These are phyloP conservation scores for Zygotorulaspora chibaensis DNA, from an alignment of 805 yeast species.

Conservation along the genomic window DNA sequence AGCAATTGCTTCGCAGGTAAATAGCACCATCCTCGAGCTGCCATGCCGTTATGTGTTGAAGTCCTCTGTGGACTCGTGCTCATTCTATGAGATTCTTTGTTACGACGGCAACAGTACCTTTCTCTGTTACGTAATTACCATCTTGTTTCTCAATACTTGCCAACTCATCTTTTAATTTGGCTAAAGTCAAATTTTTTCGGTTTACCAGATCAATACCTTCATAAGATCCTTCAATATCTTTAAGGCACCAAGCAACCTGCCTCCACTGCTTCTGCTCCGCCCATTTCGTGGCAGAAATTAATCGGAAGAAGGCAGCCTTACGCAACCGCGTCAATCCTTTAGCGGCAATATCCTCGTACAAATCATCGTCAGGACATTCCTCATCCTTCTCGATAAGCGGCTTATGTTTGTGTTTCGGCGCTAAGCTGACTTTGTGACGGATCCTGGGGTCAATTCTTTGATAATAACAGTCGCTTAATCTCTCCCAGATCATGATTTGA, in stretches of 20 bases:
- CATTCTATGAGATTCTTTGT: slow-evolving; percentile 3
- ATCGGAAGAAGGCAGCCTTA: slow-evolving; percentile 72
- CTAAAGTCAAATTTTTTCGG: slow-evolving; percentile 22
- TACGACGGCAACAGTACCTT: slow-evolving; percentile 4
- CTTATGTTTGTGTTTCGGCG: not conserved
- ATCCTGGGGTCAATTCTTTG: slow-evolving; percentile 40
- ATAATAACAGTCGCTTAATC: slow-evolving; percentile 50
- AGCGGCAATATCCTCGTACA: slow-evolving; percentile 33
- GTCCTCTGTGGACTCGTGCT: not conserved
- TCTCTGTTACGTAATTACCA: not conserved
- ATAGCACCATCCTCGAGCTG: too few species aligned
- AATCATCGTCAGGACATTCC: slow-evolving; percentile 32
- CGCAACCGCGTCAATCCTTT: slow-evolving; percentile 60
- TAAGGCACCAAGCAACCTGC: slow-evolving; percentile 31
- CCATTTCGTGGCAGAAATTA: slow-evolving; percentile 75
- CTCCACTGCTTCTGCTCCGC: slow-evolving; percentile 36
- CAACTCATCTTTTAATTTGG: slow-evolving; percentile 16
- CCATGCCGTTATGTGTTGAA: too few species aligned
- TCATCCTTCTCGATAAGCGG: slow-evolving; percentile 1
- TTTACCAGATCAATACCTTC: slow-evolving; percentile 16
- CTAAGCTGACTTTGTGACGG: slow-evolving; percentile 18
- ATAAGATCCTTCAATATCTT: slow-evolving; percentile 34
- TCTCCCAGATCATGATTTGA: slow-evolving; percentile 48
- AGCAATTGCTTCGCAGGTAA: not conserved
- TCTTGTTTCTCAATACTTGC: not conserved